phyloP scores from a whole-genome alignment of 495 filamentous ascomycete genomes.

The Usnea hakonensis region DNA sequence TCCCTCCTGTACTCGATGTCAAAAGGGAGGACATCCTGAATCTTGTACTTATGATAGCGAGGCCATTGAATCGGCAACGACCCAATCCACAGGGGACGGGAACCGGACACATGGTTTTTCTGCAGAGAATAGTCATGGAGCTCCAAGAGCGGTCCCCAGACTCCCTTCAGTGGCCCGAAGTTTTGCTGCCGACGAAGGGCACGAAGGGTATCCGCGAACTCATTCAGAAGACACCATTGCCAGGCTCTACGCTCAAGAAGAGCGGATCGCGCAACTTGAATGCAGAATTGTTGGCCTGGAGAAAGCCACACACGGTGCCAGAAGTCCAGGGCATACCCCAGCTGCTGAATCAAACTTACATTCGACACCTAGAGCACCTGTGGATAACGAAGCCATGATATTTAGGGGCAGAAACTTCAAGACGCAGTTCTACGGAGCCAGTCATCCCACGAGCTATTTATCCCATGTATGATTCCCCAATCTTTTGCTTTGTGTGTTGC shows the following conservation, averaged over 20 bases:
- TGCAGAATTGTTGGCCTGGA: conserved; percentile 17
- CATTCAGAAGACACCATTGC: conserved; percentile 3
- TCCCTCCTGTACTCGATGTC: conserved; percentile 32
- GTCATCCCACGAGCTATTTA: conserved; percentile 38
- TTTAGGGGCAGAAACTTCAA: conserved; percentile 44
- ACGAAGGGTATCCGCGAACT: background rate
- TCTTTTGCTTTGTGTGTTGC: background rate
- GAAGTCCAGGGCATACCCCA: conserved; percentile 8
- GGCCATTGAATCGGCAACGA: conserved; percentile 2
- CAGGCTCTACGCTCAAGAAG: conserved; percentile 12
- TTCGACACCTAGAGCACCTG: conserved; percentile 1
- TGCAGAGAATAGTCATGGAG: background rate
- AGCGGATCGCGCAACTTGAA: conserved; percentile 14
- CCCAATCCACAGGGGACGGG: conserved; percentile 1
- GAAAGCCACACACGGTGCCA: conserved; percentile 10
- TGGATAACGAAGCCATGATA: conserved; percentile 25
- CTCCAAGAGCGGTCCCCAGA: conserved; percentile 3
- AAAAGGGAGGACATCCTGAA: conserved; percentile 24
- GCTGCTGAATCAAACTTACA: background rate
- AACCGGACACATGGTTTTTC: conserved; percentile 6
- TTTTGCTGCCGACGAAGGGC: conserved; percentile 8
- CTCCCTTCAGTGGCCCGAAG: conserved; percentile 12
- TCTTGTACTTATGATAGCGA: conserved; percentile 25
- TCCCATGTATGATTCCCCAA: conserved; percentile 34
- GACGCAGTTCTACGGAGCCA: conserved; percentile 44